Conservation (phyloP, 2,329 filamentous ascomycete genomes). For the Cucurbitaria berberidis region DNA sequence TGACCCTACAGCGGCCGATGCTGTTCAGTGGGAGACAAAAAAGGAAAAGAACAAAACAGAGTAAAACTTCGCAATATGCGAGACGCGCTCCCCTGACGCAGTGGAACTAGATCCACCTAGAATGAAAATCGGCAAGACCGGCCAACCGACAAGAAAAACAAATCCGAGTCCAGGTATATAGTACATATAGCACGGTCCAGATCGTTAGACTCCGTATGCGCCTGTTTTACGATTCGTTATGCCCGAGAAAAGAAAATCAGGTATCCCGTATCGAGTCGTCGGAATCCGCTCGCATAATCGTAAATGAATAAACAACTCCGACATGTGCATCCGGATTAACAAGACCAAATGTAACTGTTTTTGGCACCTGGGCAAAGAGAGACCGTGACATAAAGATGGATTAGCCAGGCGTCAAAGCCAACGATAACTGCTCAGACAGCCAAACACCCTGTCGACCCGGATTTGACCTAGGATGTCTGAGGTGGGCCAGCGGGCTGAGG, state of each 20-base stretch:
- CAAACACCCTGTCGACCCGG: conserved; percentile 13
- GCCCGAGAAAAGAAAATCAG: conserved; percentile 36
- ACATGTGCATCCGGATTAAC: conserved; percentile 34
- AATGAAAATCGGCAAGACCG: conserved; percentile 32
- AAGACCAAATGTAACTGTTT: conserved; percentile 28
- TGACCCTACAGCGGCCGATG: conserved; percentile 14
- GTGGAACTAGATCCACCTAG: conserved; percentile 15
- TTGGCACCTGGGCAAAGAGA: conserved; percentile 37
- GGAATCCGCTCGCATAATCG: conserved; percentile 38
- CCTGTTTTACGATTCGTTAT: conserved; percentile 44
- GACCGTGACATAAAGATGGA: conserved; percentile 34
- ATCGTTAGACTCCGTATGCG: conserved; percentile 42
- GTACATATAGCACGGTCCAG: conserved; percentile 45
- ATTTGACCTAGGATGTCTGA: conserved; percentile 27
- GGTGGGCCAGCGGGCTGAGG: conserved; percentile 41
- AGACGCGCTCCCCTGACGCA: conserved; percentile 8
- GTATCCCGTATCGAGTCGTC: conserved; percentile 46
- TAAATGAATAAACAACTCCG: conserved; percentile 34
- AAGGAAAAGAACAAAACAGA: conserved; percentile 2
- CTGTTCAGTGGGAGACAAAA: conserved; percentile 9
- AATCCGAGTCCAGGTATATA: conserved; percentile 37
- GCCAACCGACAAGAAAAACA: conserved; percentile 34
- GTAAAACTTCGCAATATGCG: conserved; percentile 13
- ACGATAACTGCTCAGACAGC: conserved; percentile 42
- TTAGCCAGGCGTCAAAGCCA: conserved; percentile 23